phyloP scores from a whole-genome alignment of 2,329 filamentous ascomycete species.

The Fusarium setosum region DNA sequence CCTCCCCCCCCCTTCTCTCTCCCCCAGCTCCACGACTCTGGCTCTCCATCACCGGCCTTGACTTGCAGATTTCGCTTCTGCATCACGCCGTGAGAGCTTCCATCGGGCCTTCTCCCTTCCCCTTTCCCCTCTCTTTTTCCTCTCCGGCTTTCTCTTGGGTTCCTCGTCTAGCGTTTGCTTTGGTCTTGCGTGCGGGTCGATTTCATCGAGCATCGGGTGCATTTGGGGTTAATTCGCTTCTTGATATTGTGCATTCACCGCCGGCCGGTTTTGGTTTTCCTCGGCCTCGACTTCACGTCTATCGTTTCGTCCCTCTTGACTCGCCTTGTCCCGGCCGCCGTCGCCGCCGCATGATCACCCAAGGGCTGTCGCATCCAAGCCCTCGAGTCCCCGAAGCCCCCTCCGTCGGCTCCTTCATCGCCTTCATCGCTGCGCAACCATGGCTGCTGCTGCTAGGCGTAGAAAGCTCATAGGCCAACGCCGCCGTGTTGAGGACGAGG shows the following conservation, averaged over 20 bases:
- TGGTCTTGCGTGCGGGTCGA: slow-evolving; percentile 30
- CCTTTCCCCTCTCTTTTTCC: slow-evolving; percentile 25
- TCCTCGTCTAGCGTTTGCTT: slow-evolving; percentile 41
- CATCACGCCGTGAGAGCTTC: slow-evolving; percentile 40
- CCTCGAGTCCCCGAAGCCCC: slow-evolving; percentile 44
- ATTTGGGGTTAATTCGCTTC: slow-evolving; percentile 32
- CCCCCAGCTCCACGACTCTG: slow-evolving; percentile 33
- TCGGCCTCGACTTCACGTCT: slow-evolving; percentile 35
- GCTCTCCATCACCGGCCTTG: slow-evolving; percentile 29
- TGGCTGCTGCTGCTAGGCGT: slow-evolving; percentile 61
- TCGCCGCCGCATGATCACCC: slow-evolving; percentile 45
- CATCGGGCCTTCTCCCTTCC: slow-evolving; percentile 30
- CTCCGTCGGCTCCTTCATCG: slow-evolving; percentile 44
- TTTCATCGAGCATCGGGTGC: slow-evolving; percentile 35
- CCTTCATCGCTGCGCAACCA: slow-evolving; percentile 44
- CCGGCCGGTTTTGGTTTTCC: slow-evolving; percentile 41
- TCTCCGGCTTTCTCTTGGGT: slow-evolving; percentile 30
- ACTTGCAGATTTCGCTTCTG: slow-evolving; percentile 35
- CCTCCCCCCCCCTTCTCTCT: slow-evolving; percentile 26
- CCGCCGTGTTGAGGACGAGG: slow-evolving; percentile 77
- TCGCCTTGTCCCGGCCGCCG: slow-evolving; percentile 28
- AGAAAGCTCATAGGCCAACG: slow-evolving; percentile 75
- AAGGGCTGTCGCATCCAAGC: slow-evolving; percentile 39
- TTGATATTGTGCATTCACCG: slow-evolving; percentile 36
- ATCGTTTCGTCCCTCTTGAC: slow-evolving; percentile 28